Evolutionary conservation across 305 asterid genomes (phyloP), one percentile per base, ranked within the genome.

Genomic region (Striga hermonthica): DNA sequence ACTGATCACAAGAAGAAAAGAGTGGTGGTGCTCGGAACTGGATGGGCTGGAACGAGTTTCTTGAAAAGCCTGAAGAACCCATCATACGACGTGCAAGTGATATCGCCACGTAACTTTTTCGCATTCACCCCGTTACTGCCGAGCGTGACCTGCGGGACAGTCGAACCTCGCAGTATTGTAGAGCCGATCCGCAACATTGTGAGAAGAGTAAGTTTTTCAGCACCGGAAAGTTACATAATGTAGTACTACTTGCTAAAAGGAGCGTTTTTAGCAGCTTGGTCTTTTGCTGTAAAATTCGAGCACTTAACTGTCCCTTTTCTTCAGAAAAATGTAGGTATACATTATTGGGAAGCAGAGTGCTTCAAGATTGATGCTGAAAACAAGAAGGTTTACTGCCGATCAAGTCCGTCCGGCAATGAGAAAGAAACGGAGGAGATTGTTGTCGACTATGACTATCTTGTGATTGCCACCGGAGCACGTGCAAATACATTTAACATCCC

Each of bases 21-120:
- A 74, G 92, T 90, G 69, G 95, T 90, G 60, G 94, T 92, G 40
- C 94, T 92, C 53, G 98, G 98, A 78, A 87, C 98, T 82, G 98
- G 97, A 72, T 92, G 98, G 98, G 98, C 96, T 49, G 96, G 95
- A 71, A 87, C 91, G 38, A 92, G 97, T 76, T 92, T 89, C 75
- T 70, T 92, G 84, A 89, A 81, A 80, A 84, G 70, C 78, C 78
- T 89, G 65, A 89, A 87, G 72, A 84, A 82, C 68, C 66, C 98
- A 65, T 77, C 86, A 0, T 92, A 92, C 57, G 91, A 92, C 58
- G 87, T 92, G 65, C 91, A 90, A 76, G 98, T 92, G 72, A 89
- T 92, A 78, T 92, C 98, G 47, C 97, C 98, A 6, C 95, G 98
- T 62, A 92, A 92, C 80, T 89, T 89, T 81, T 92, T 92, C 53